Percentiles rank a stretch among this genome's conserved stretches.
Conservation (phyloP, 805 yeast genomes). For the Kodamaea hsintzibuensis region DNA sequence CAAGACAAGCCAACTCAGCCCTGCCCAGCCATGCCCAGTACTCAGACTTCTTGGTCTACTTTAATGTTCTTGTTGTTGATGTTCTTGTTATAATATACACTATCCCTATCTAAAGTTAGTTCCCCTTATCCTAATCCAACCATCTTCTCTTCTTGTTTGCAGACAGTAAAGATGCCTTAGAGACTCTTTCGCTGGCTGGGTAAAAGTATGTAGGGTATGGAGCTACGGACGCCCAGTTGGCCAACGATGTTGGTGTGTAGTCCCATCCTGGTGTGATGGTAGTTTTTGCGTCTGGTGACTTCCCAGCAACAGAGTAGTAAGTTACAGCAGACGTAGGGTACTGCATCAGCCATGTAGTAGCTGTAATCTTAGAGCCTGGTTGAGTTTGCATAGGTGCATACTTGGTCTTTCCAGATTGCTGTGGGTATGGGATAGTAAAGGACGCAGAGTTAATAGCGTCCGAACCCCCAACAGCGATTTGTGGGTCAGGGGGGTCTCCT, state of each 20-base stretch:
- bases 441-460: constrained; percentile 41
- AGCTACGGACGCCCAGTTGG: constrained; percentile 74
- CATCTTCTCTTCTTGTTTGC: constrained; percentile 38
- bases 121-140: constrained; percentile 26
- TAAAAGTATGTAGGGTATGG: constrained; percentile 66
- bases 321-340: constrained; percentile 65
- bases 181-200: constrained; percentile 56
- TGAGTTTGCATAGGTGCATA: constrained; percentile 94
- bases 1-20: not conserved
- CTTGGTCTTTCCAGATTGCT: constrained; percentile 75
- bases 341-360: constrained; percentile 62
- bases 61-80: not conserved
- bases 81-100: not conserved
- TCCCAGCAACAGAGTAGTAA: constrained; percentile 49
- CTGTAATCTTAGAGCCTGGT: constrained; percentile 73
- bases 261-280: constrained; percentile 88
- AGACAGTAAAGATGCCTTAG: constrained; percentile 35
- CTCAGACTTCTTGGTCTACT: not conserved
- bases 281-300: constrained; percentile 50
- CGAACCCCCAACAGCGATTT: constrained; percentile 33
- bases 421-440: constrained; percentile 68
- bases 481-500: constrained; percentile 43
- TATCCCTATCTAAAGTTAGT: not conserved
- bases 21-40: not conserved
- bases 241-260: constrained; percentile 59